Conservation (phyloP, 2,329 filamentous ascomycete genomes). For the Metarhizium robertsii region DNA sequence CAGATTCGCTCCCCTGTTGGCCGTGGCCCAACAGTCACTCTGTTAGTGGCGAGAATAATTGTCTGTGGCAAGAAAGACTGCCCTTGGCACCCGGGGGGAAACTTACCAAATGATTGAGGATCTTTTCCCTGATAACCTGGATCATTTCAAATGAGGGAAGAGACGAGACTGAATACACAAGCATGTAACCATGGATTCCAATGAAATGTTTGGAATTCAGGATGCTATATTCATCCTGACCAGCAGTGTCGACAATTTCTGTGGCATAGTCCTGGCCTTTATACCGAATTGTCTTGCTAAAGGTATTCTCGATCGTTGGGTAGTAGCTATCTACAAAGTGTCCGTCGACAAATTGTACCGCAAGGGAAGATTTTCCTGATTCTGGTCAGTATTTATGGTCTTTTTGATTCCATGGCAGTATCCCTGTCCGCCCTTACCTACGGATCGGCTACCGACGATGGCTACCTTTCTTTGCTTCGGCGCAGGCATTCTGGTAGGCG, state of each 20-base stretch:
- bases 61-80: not conserved
- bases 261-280: constrained; percentile 90
- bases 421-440: constrained; percentile 36
- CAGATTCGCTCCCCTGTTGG: constrained; percentile 73
- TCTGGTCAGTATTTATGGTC: not conserved
- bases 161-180: constrained; percentile 95
- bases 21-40: not conserved
- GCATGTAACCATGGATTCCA: constrained; percentile 96
- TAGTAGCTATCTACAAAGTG: constrained; percentile 99
- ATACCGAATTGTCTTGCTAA: constrained; percentile 88
- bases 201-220: constrained; percentile 98
- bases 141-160: constrained; percentile 97
- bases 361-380: constrained; percentile 91
- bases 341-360: constrained; percentile 92
- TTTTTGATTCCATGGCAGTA: not conserved
- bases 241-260: constrained; percentile 96
- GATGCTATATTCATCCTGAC: constrained; percentile 98
- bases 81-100: constrained; percentile 6
- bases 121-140: constrained; percentile 91
- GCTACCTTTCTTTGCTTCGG: constrained; percentile 90
- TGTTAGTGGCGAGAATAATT: not conserved
- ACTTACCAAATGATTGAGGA: constrained; percentile 83
- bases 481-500: constrained; percentile 44
- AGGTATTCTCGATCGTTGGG: constrained; percentile 97
- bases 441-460: constrained; percentile 88